Evolutionary conservation across 345 rosid species (phyloP).

Genomic region (Hevea brasiliensis): DNA sequence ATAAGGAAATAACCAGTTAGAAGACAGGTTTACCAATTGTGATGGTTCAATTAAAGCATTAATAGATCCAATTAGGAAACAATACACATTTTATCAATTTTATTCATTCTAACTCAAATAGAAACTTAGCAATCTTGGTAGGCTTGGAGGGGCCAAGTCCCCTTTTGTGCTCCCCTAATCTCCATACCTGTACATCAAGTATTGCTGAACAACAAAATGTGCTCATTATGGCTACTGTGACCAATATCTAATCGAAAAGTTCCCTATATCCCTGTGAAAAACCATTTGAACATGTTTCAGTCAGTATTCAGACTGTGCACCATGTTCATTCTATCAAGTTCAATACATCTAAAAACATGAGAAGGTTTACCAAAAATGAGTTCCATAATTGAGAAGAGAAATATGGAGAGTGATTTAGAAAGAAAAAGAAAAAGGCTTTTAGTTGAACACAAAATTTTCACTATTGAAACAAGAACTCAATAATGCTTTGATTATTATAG

Average conservation of each 20-base stretch:
- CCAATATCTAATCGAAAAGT: not conserved
- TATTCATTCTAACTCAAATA: no score
- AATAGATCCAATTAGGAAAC: not conserved
- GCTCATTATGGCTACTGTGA: not conserved
- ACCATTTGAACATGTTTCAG: conserved; percentile 10
- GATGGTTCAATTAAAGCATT: not conserved
- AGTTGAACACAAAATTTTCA: not conserved
- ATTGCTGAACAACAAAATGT: not conserved
- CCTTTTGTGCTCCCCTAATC: not conserved
- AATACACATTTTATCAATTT: not conserved
- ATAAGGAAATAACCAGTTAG: not conserved
- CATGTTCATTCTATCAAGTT: not conserved
- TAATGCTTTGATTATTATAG: not conserved
- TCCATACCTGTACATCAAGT: not conserved
- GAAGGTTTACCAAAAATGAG: no score
- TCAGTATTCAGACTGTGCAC: not conserved
- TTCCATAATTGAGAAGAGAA: no score
- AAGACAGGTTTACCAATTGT: conserved; percentile 1
- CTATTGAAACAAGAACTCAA: not conserved
- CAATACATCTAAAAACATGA: not conserved
- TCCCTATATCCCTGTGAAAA: not conserved
- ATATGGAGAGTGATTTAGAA: no score
- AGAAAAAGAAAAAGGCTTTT: no score
- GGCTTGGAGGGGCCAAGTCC: not conserved
- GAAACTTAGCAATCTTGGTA: no score